A percentile compares a stretch with the other conserved stretches of the same genome.
These are phyloP conservation scores for Leishmania gerbilli DNA, from an alignment of 208 protist genomes.

Conservation along the genomic window DNA sequence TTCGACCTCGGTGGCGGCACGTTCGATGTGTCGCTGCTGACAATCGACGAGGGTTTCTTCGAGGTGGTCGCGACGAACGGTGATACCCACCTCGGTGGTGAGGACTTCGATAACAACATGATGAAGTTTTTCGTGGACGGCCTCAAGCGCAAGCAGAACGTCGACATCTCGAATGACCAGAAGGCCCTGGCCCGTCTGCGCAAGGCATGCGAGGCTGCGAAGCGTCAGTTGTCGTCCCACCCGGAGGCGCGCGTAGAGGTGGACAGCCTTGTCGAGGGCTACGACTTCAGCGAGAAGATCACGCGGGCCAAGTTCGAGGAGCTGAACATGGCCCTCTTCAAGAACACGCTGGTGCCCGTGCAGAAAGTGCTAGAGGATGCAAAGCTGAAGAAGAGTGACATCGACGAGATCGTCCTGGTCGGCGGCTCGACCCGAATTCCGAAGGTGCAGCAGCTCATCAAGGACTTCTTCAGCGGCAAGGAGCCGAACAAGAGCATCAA, in stretches of 20 bases:
- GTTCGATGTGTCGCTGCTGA: conserved; percentile 99
- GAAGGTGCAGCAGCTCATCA: conserved; percentile 97
- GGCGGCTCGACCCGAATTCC: conserved; percentile 98
- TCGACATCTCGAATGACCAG: conserved; percentile 76
- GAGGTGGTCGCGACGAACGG: conserved; percentile 99
- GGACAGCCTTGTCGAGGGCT: conserved; percentile 96
- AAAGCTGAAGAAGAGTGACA: conserved; percentile 81
- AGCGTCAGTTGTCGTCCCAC: conserved; percentile 97
- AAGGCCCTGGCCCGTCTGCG: conserved; percentile 80
- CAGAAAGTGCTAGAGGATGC: conserved; percentile 90
- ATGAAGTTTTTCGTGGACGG: conserved; percentile 97
- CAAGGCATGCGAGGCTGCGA: conserved; percentile 94
- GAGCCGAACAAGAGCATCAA: conserved; percentile 94
- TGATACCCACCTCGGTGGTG: conserved; percentile 99
- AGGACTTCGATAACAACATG: conserved; percentile 99
- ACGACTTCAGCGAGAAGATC: conserved; percentile 97
- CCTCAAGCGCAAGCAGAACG: conserved; percentile 90
- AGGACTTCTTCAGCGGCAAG: conserved; percentile 95
- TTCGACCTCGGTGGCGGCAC: conserved; percentile 99
- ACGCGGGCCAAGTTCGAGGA: conserved; percentile 99
- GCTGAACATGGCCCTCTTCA: conserved; percentile 89
- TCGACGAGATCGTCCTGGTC: conserved; percentile 96
- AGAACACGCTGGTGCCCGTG: conserved; percentile 81
- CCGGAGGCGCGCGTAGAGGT: conserved; percentile 96
- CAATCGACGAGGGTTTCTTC: conserved; percentile 99